Percentiles rank a stretch among this genome's conserved stretches.
These are phyloP conservation scores for Begonia masoniana DNA, from an alignment of 306 rosid species.

Conservation along the genomic window DNA sequence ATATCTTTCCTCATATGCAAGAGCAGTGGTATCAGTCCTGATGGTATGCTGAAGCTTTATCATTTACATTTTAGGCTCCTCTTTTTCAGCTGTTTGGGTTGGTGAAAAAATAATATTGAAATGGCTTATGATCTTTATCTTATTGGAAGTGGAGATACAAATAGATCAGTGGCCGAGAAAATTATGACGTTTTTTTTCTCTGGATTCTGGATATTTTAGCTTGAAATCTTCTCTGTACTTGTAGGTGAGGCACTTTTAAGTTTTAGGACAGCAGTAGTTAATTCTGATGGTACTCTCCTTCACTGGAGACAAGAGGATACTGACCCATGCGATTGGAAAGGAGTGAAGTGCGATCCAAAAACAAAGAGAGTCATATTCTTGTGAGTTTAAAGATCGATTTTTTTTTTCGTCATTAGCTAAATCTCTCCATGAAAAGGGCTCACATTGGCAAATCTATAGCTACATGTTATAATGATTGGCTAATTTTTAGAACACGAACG, in stretches of 20 bases:
- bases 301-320: conserved; percentile 93
- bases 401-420: not conserved
- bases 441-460: no score
- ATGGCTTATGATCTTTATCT: not conserved
- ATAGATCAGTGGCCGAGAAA: no score
- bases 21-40: conserved; percentile 53
- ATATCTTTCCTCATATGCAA: conserved; percentile 17
- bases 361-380: conserved; percentile 75
- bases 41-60: conserved; percentile 41
- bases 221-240: conserved; percentile 2
- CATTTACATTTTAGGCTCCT: no score
- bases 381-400: conserved; percentile 34
- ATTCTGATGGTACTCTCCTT: conserved; percentile 58
- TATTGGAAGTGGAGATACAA: no score
- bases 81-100: not conserved
- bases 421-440: no score
- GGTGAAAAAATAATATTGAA: not conserved
- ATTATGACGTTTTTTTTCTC: no score
- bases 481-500: no score
- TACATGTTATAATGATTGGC: no score
- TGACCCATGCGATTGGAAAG: conserved; percentile 86
- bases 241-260: conserved; percentile 79
- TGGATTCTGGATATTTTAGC: no score
- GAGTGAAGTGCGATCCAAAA: conserved; percentile 74
- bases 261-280: conserved; percentile 55